Evolutionary conservation across 371 early-diverging fungal species (phyloP).

Genomic region (Mortierella sp.): DNA sequence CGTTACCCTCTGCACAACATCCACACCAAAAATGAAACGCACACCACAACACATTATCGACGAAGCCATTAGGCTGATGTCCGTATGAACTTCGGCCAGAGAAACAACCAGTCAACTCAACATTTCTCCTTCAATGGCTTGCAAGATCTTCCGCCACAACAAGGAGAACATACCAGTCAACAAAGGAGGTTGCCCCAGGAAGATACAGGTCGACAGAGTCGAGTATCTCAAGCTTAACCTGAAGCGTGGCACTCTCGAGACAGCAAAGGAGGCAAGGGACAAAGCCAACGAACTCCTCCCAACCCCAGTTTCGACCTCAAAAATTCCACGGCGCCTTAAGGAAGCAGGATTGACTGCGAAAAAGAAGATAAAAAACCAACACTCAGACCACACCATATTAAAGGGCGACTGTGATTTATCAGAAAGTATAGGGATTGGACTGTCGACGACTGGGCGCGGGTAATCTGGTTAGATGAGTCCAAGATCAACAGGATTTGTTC

Average conservation of each 20-base stretch:
- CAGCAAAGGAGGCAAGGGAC: conserved; percentile 10
- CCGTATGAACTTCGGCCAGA: too few species aligned
- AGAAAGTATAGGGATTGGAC: conserved; percentile 40
- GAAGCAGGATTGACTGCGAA: conserved; percentile 33
- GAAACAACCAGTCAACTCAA: too few species aligned
- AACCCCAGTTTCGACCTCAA: conserved; percentile 6
- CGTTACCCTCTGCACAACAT: too few species aligned
- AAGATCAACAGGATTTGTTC: conserved; percentile 40
- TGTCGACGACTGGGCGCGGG: conserved; percentile 34
- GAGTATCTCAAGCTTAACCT: conserved; percentile 29
- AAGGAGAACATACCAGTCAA: too few species aligned
- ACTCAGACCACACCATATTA: conserved; percentile 8
- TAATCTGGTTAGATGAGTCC: conserved; percentile 52
- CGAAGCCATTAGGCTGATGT: too few species aligned
- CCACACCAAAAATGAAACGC: too few species aligned
- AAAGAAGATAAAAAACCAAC: conserved; percentile 28
- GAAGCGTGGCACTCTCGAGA: too few species aligned
- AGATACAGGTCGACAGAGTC: not conserved
- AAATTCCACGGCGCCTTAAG: conserved; percentile 24
- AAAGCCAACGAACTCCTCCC: conserved; percentile 9
- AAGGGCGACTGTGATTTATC: not conserved
- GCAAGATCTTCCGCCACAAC: too few species aligned
- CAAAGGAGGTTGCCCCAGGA: too few species aligned
- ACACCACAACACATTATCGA: too few species aligned
- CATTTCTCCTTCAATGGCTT: too few species aligned